Evolutionary conservation across 108 stramenopile genomes (phyloP).

Genomic region (Phaeodactylum tricornutum): DNA sequence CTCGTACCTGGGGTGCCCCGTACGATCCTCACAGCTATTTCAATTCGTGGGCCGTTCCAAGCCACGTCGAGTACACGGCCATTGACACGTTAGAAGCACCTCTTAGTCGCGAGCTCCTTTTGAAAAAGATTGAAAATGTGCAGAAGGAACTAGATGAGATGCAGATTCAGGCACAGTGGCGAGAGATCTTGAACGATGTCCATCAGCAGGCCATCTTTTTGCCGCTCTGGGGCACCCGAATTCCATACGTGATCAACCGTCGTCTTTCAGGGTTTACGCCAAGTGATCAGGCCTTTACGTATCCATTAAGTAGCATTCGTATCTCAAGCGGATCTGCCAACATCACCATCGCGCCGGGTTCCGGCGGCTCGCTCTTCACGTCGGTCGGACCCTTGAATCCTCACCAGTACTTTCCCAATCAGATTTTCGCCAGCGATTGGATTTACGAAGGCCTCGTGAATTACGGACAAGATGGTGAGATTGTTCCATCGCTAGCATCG

Average conservation of each 20-base stretch:
- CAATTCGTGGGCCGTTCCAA: conserved; percentile 30
- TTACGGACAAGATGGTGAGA: conserved; percentile 45
- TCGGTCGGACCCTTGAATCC: conserved; percentile 39
- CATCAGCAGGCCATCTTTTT: conserved; percentile 42
- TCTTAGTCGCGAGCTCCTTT: conserved; percentile 27
- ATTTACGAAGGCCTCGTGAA: conserved; percentile 56
- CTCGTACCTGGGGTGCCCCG: conserved; percentile 47
- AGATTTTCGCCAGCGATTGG: conserved; percentile 40
- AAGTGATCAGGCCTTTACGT: conserved; percentile 23
- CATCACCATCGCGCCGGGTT: conserved; percentile 40
- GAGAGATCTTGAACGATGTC: conserved; percentile 31
- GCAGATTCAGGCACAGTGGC: conserved; percentile 22
- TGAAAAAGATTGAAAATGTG: conserved; percentile 28
- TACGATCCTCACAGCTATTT: conserved; percentile 62
- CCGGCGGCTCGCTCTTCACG: conserved; percentile 29
- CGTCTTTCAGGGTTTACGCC: conserved; percentile 36
- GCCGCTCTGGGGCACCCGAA: conserved; percentile 49
- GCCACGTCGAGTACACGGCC: conserved; percentile 42
- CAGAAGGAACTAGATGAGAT: conserved; percentile 13
- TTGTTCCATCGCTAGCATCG: conserved; percentile 37
- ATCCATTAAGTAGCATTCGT: conserved; percentile 20
- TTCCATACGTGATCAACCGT: conserved; percentile 47
- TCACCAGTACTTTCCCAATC: conserved; percentile 48
- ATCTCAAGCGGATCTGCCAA: conserved; percentile 23
- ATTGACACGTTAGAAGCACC: conserved; percentile 24